Conservation (phyloP, 805 yeast genomes). For the Hanseniaspora mollemarum region DNA sequence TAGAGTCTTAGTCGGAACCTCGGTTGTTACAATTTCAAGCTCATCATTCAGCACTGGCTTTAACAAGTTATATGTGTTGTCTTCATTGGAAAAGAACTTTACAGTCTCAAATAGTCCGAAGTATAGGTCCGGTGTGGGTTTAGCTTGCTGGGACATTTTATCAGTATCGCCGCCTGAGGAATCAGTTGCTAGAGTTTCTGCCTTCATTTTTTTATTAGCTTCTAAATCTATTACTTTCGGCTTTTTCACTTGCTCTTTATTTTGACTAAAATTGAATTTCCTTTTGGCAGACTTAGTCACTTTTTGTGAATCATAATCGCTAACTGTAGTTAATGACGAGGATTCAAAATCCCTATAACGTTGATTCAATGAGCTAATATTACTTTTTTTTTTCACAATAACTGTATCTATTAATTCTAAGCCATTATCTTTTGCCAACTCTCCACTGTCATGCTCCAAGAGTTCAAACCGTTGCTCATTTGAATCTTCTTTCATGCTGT, state of each 20-base stretch:
- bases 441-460: background rate
- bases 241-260: background rate
- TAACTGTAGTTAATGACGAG: background rate
- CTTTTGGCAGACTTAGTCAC: background rate
- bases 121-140: conserved; percentile 8
- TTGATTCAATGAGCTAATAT: background rate
- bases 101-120: conserved; percentile 1
- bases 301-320: background rate
- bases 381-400: background rate
- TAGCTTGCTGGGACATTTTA: too few relatives aligned
- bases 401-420: background rate
- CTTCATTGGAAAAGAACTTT: background rate
- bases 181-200: too few relatives aligned
- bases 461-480: background rate
- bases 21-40: conserved; percentile 14
- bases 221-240: background rate
- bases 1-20: conserved; percentile 20
- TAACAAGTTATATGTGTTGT: conserved; percentile 20
- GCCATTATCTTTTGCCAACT: background rate
- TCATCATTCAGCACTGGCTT: conserved; percentile 22
- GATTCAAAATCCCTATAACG: background rate
- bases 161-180: too few relatives aligned
- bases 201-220: conserved; percentile 7
- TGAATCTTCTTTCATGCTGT: background rate
- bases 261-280: background rate